Evolutionary conservation across 2,329 filamentous ascomycete species (phyloP), one percentile per base, ranked within the genome.

Genomic region (Eutypella sp.): DNA sequence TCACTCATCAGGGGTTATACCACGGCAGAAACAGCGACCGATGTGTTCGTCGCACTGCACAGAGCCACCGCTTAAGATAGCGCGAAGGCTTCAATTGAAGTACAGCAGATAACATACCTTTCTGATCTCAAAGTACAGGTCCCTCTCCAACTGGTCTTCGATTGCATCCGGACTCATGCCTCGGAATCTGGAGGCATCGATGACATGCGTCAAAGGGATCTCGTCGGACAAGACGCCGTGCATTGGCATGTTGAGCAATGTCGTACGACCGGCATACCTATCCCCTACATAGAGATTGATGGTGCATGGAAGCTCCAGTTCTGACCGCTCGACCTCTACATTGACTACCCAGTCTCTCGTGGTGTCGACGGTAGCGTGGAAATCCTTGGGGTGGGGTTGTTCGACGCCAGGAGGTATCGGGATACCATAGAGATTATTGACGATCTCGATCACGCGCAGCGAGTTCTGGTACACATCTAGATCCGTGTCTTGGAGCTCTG

Each of bases 401-500:
- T 20, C 20, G 25, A 38, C 13, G 11, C 13, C 29, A 3, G 20
- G 24, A 10, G 22, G 10, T 24, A 15, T 6, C 15, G 25, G 15
- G 19, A 31, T 15, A 1, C 62, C 61, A 53, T 75, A 76, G 3
- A 90, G 63, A 1, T 64, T 71, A 47, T 79, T 72, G 11, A 87
- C 75, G 6, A 81, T 76, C 0, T 79, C 74, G 31, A 79, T 75
- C 25, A 89, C 71, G 54, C 74, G 72, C 38, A 89, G 62, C 56
- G 83, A 71, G 45, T 81, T 62, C 53, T 82, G 71, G 47, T 80
- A 72, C 1, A 77, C 67, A 3, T 74, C 74, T 64, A 81, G 79
- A 23, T 70, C 73, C 50, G 79, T 78, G 55, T 66, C 62, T 46
- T 60, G 48, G 23, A 74, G 59, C 47, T 70, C 67, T 2, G 61